Evolutionary conservation across 106 monocot species (phyloP).

Genomic region (Amphibolis antarctica): DNA sequence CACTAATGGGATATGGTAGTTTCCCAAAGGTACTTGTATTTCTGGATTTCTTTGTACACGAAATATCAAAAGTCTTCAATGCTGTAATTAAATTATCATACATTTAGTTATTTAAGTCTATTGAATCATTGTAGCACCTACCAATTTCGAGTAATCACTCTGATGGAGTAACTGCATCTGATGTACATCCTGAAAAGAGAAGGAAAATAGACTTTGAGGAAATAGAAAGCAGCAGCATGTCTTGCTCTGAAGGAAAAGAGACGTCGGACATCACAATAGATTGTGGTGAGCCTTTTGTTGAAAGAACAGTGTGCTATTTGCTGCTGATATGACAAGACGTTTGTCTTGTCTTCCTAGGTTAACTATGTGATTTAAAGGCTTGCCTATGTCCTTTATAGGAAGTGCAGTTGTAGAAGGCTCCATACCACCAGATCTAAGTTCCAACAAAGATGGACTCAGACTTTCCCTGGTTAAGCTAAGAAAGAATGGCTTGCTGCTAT

Average conservation of each 20-base stretch:
- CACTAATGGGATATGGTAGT: too few relatives aligned
- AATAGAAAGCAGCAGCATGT: conserved; percentile 8
- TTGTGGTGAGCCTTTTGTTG: conserved; percentile 23
- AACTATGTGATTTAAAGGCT: background rate
- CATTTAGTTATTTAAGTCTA: background rate
- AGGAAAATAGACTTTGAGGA: conserved; percentile 38
- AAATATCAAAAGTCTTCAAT: too few relatives aligned
- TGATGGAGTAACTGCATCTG: conserved; percentile 14
- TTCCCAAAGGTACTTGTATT: too few relatives aligned
- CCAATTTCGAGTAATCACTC: conserved; percentile 3
- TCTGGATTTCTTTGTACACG: too few relatives aligned
- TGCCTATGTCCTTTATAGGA: background rate
- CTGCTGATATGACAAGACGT: too few relatives aligned
- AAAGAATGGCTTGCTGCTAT: conserved; percentile 74
- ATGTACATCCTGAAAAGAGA: conserved; percentile 35
- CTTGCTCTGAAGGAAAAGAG: conserved; percentile 5
- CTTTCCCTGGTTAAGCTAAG: conserved; percentile 76
- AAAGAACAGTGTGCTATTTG: too few relatives aligned
- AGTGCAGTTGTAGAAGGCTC: conserved; percentile 8
- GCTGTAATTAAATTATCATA: background rate
- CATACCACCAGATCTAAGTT: conserved; percentile 4
- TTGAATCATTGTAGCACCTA: conserved; percentile 36
- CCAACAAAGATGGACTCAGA: conserved; percentile 6
- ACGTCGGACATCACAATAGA: conserved; percentile 7
- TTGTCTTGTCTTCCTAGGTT: too few relatives aligned